A percentile compares a stretch with the other conserved stretches of the same genome.
Evolutionary conservation across 768 basidiomycete species (phyloP).

Genomic region (Leucosporidium scottii): DNA sequence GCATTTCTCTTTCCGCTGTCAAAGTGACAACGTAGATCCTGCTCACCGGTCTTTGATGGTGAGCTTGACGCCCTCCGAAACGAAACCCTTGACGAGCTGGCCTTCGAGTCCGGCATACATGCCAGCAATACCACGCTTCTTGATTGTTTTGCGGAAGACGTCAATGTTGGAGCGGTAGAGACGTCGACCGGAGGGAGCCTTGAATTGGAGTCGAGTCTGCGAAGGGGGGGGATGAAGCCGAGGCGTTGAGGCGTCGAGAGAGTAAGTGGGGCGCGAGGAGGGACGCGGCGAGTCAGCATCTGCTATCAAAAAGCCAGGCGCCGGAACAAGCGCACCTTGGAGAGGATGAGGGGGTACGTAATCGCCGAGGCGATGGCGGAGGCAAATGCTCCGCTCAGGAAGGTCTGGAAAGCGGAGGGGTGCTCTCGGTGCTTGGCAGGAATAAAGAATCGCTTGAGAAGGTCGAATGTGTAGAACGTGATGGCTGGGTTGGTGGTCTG

Average conservation of each 20-base stretch:
- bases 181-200: conserved; percentile 32
- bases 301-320: no score
- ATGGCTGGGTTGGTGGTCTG: conserved; percentile 53
- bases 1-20: no score
- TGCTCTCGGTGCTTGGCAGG: conserved; percentile 38
- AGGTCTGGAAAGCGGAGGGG: conserved; percentile 49
- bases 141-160: conserved; percentile 31
- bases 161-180: conserved; percentile 30
- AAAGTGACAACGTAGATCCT: no score
- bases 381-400: conserved; percentile 54
- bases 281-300: no score
- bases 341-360: conserved; percentile 56
- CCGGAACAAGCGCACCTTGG: conserved; percentile 46
- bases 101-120: conserved; percentile 37
- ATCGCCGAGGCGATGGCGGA: conserved; percentile 50
- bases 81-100: conserved; percentile 48
- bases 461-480: conserved; percentile 53
- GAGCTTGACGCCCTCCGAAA: conserved; percentile 56
- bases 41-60: conserved; percentile 53
- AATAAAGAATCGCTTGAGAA: conserved; percentile 47
- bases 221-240: no score
- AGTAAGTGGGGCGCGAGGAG: background rate
- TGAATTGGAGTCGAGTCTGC: conserved; percentile 36
- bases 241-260: background rate
- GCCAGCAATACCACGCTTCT: conserved; percentile 41